These are phyloP conservation scores for Eutreptiella sp. DNA, from an alignment of 208 protist species.

Conservation along the genomic window DNA sequence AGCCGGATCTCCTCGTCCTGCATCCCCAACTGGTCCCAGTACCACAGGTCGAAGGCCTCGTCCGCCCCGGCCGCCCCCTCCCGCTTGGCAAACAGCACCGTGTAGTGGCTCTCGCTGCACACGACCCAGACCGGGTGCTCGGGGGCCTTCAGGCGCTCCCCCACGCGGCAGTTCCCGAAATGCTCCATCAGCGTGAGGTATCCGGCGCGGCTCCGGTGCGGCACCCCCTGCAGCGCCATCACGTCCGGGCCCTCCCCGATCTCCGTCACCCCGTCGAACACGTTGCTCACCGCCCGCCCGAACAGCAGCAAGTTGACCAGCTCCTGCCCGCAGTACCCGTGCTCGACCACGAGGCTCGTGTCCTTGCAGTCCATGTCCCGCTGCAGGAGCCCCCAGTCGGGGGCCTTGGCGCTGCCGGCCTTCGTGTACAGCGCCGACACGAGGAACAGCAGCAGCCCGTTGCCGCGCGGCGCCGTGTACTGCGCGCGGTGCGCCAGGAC, in stretches of 20 bases:
- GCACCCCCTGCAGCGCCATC: constrained; percentile 39
- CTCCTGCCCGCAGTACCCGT: constrained; percentile 43
- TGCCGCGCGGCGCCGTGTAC: constrained; percentile 46
- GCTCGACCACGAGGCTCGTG: constrained; percentile 29
- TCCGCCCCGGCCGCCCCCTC: constrained; percentile 53
- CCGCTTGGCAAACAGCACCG: constrained; percentile 58
- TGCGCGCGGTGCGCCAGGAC: too few species aligned
- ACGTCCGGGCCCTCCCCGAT: too few species aligned
- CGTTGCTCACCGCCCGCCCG: constrained; percentile 35
- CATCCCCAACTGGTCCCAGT: constrained; percentile 52
- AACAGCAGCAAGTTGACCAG: constrained; percentile 49
- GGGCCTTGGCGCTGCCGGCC: too few species aligned
- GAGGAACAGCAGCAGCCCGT: constrained; percentile 59
- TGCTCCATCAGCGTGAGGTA: constrained; percentile 35
- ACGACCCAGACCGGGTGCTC: constrained; percentile 66
- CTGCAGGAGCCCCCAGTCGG: constrained; percentile 31
- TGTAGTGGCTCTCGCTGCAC: constrained; percentile 47
- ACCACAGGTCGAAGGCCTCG: constrained; percentile 54
- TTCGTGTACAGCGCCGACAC: constrained; percentile 59
- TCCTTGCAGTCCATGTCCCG: constrained; percentile 2
- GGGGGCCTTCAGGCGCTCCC: constrained; percentile 37
- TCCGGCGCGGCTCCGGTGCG: constrained; percentile 31
- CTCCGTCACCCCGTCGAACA: constrained; percentile 37
- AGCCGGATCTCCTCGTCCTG: constrained; percentile 49
- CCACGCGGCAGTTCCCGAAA: background rate